Evolutionary conservation across 2,329 filamentous ascomycete genomes (phyloP), one percentile per base, ranked within the genome.

Genomic region (Fusarium sp.): DNA sequence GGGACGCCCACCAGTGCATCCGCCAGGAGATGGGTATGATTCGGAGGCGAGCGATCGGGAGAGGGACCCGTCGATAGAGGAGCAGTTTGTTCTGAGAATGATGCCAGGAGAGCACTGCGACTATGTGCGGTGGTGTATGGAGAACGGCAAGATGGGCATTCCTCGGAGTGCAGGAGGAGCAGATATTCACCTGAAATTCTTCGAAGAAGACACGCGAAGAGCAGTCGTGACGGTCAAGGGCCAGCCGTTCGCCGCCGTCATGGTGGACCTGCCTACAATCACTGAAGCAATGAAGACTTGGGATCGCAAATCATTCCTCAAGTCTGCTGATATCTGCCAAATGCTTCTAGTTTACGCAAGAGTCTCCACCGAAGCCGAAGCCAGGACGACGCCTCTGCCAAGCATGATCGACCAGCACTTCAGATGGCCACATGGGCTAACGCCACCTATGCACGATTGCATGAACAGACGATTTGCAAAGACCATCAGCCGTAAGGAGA

Each of bases 31-130:
- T 56, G 96, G 95, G 9, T 99, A 98, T 79, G 96, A 99, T 77
- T 97, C 94, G 4, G 96, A 98, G 78, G 93, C 94, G 14, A 96
- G 94, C 55, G 96, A 98, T 75, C 88, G 90, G 15, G 96, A 99
- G 77, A 79, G 83, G 11, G 96, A 99, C 74, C 96, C 96, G 1
- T 86, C 91, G 2, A 92, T 97, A 62, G 95, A 98, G 78, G 91
- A 95, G 74, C 91, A 96, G 67, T 93, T 98, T 69, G 85, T 99
- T 10, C 79, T 99, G 63, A 92, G 96, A 61, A 97, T 97, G 91
- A 78, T 89, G 54, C 92, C 94, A 0, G 94, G 94, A 0, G 88
- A 91, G 28, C 92, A 97, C 78, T 92, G 91, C 75, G 92, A 97
- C 23, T 94, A 95, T 73, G 81, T 99, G 24, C 87, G 89, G 38